These are phyloP conservation scores for Stemphylium vesicarium DNA, from an alignment of 2,329 filamentous ascomycete species.

Conservation along the genomic window DNA sequence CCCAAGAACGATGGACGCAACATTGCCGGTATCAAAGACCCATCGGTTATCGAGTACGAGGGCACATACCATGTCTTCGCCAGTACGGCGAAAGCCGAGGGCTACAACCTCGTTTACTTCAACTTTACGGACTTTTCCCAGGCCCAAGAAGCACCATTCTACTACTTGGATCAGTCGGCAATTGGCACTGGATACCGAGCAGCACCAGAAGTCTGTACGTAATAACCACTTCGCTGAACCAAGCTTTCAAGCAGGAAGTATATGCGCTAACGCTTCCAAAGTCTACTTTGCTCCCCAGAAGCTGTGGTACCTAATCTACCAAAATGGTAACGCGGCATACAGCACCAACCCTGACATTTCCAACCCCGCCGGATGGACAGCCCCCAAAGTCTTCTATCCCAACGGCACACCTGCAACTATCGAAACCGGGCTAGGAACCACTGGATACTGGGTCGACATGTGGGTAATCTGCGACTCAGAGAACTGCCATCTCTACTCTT, in stretches of 20 bases:
- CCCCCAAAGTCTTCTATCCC: conserved; percentile 47
- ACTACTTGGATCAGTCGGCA: conserved; percentile 48
- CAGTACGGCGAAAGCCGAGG: conserved; percentile 44
- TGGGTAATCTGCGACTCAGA: conserved; percentile 51
- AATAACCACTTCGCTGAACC: neutral
- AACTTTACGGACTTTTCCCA: conserved; percentile 49
- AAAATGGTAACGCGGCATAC: conserved; percentile 54
- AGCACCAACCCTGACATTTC: conserved; percentile 51
- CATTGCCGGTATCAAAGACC: conserved; percentile 45
- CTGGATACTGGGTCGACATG: conserved; percentile 54
- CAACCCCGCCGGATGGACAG: conserved; percentile 51
- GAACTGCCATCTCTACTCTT: conserved; percentile 51
- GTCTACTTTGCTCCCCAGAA: conserved; percentile 52
- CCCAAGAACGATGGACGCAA: conserved; percentile 38
- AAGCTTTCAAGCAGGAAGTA: neutral
- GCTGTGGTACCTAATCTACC: conserved; percentile 53
- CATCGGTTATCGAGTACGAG: conserved; percentile 48
- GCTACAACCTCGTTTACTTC: conserved; percentile 52
- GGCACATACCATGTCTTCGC: conserved; percentile 52
- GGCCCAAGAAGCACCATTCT: conserved; percentile 43
- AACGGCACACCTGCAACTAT: conserved; percentile 42
- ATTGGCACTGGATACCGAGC: conserved; percentile 52
- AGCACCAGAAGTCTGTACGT: conserved; percentile 47
- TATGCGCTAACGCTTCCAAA: neutral
- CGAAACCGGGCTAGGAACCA: conserved; percentile 32